Evolutionary conservation across 805 yeast species (phyloP).

Genomic region (Debaryomyces tyrocola): DNA sequence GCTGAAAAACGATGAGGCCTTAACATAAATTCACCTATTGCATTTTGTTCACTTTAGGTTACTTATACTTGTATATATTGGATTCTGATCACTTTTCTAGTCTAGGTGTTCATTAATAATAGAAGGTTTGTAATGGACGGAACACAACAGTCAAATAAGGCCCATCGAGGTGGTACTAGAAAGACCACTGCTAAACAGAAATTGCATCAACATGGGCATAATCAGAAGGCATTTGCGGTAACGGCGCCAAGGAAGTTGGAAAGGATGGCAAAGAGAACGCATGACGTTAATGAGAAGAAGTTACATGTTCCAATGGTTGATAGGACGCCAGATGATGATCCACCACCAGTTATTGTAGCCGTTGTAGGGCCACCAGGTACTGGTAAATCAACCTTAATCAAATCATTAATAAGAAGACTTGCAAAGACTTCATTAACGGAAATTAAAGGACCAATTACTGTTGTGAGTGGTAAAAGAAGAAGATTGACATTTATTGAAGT

Average conservation of each 20-base stretch:
- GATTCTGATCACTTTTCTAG: background rate
- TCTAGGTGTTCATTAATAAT: background rate
- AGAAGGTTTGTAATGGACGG: constrained; percentile 11
- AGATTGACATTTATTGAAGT: constrained; percentile 92
- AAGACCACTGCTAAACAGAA: constrained; percentile 75
- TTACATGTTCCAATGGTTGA: constrained; percentile 97
- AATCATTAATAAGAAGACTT: constrained; percentile 82
- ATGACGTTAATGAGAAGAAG: constrained; percentile 79
- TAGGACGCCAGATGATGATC: constrained; percentile 94
- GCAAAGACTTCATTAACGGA: constrained; percentile 85
- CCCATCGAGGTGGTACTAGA: constrained; percentile 65
- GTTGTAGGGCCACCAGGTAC: constrained; percentile 99
- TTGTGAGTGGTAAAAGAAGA: constrained; percentile 92
- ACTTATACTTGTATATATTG: background rate
- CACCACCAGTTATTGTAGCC: constrained; percentile 94
- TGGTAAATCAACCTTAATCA: constrained; percentile 91
- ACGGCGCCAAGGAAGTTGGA: constrained; percentile 78
- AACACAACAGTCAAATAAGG: constrained; percentile 68
- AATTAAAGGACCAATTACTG: constrained; percentile 93
- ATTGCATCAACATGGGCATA: constrained; percentile 77
- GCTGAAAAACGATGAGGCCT: background rate
- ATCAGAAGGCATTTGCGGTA: constrained; percentile 46
- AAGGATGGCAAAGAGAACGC: constrained; percentile 77
- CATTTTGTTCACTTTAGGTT: background rate
- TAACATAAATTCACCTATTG: background rate